Evolutionary conservation across 805 yeast genomes (phyloP).

Genomic region (Saturnispora hagleri): DNA sequence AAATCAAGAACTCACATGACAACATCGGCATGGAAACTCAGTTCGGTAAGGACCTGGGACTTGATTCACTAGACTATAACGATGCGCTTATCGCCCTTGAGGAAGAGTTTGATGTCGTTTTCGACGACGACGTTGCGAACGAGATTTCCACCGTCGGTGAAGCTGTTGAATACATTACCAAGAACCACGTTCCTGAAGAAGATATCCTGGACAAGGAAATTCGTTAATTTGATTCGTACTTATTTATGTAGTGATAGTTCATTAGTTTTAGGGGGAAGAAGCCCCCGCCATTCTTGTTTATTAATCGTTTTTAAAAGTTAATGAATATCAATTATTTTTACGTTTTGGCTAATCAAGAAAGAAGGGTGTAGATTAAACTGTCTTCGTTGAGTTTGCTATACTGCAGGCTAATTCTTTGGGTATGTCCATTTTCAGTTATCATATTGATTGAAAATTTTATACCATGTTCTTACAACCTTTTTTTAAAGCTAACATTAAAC

Average conservation of each 20-base stretch:
- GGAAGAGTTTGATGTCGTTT: conserved; percentile 59
- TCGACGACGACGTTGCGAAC: conserved; percentile 39
- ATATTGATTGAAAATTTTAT: not conserved
- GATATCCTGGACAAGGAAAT: conserved; percentile 28
- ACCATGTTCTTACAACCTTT: not conserved
- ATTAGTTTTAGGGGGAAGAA: not conserved
- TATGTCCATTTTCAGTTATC: no score
- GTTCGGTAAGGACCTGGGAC: conserved; percentile 65
- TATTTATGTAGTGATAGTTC: not conserved
- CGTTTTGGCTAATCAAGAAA: not conserved
- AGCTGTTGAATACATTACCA: conserved; percentile 44
- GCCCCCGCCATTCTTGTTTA: not conserved
- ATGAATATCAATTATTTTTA: not conserved
- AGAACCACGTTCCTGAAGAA: conserved; percentile 28
- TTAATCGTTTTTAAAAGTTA: not conserved
- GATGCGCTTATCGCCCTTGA: conserved; percentile 95
- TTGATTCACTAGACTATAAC: conserved; percentile 89
- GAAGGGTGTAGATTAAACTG: no score
- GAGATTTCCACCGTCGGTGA: conserved; percentile 54
- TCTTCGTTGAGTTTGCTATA: no score
- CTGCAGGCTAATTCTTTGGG: no score
- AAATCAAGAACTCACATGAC: conserved; percentile 21
- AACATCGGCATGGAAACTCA: conserved; percentile 33
- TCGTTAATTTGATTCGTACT: conserved; percentile 20
- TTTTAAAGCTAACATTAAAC: not conserved